A percentile compares a stretch with the other conserved stretches of the same genome.
Evolutionary conservation across 306 rosid genomes (phyloP).

Genomic region (Vigna radiata): DNA sequence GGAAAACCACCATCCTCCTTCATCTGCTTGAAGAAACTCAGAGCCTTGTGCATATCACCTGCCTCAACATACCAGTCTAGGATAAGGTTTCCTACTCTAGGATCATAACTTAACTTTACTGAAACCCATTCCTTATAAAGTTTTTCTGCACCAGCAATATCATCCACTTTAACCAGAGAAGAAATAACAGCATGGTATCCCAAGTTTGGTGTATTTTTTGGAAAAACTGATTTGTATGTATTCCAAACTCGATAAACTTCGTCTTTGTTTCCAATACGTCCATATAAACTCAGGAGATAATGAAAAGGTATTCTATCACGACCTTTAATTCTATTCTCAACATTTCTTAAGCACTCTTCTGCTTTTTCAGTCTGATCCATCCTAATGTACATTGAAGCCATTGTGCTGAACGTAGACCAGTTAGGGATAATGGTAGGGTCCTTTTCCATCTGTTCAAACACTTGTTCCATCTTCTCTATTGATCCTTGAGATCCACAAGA

Average conservation of each 20-base stretch:
- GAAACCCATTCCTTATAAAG: slow-evolving; percentile 81
- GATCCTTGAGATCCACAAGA: slow-evolving; percentile 80
- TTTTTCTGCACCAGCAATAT: slow-evolving; percentile 79
- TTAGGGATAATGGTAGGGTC: slow-evolving; percentile 76
- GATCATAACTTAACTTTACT: slow-evolving; percentile 69
- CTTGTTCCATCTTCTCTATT: slow-evolving; percentile 80
- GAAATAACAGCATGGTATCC: slow-evolving; percentile 87
- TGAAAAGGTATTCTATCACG: slow-evolving; percentile 89
- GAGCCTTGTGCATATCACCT: slow-evolving; percentile 63
- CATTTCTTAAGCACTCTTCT: slow-evolving; percentile 75
- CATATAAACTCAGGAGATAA: slow-evolving; percentile 86
- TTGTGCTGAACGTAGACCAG: slow-evolving; percentile 90
- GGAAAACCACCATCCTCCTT: slow-evolving; percentile 70
- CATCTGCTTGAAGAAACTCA: slow-evolving; percentile 63
- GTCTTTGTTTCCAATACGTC: slow-evolving; percentile 75
- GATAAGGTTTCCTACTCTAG: slow-evolving; percentile 83
- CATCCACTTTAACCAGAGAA: slow-evolving; percentile 75
- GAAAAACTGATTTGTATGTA: slow-evolving; percentile 68
- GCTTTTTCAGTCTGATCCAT: slow-evolving; percentile 77
- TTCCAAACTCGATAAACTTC: slow-evolving; percentile 90
- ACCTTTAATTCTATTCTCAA: slow-evolving; percentile 80
- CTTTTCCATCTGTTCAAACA: slow-evolving; percentile 73
- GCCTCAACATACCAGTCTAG: slow-evolving; percentile 62
- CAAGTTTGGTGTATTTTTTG: slow-evolving; percentile 76
- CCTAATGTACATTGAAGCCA: slow-evolving; percentile 92